Base-by-base conservation (phyloP, 805 yeast species). In the Lipomyces mesembrius region DNA sequence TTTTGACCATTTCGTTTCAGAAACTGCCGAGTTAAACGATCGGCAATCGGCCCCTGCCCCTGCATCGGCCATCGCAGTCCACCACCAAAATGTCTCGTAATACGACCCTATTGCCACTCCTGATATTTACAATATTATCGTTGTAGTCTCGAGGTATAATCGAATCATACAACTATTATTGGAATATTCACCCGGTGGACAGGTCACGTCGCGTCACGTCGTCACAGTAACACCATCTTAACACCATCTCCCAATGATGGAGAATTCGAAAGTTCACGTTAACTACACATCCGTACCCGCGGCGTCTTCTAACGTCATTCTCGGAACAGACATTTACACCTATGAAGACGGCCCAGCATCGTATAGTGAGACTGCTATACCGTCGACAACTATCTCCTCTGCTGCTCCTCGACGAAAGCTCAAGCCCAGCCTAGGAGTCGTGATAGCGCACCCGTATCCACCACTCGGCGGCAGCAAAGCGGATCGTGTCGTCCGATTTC, bases 401-500 rank as follows among this genome's bases (percentile, higher is more conserved):
- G 55, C 61, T 27, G 58, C 56, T 57, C 60, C 43, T 35, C 58
- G 53, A 61, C 58, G 9, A 49, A 39, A 32, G 49, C n/a, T 56
- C 20, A 34, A 59, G 39, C 70, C 70, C n/a, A 25, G 46, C 7
- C 57, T 67, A 8, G 71, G 71, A 4, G 68, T 65, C 27, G 71
- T 68, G 25, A 57, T 68, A 52, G 66, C 70, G 7, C 71, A 68
- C 57, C 70, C 71, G 25, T 68, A 68, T 56, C 69, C 71, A 12
- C 71, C 71, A 5, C 59, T 67, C 1, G 71, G 71, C 25, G 71
- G 71, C 7, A 54, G 59, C 9, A 68, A 68, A 55, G 27, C 71
- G 14, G 71, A 68, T 46, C 64, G 61, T 3, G 64, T 61, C 4
- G 69, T 68, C n/a, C 60, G 62, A 32, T 66, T 32, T 22, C 61